Percentiles rank a stretch among this genome's conserved stretches.
These are phyloP conservation scores for Xylaria palmicola DNA, from an alignment of 495 filamentous ascomycete genomes.

Conservation along the genomic window DNA sequence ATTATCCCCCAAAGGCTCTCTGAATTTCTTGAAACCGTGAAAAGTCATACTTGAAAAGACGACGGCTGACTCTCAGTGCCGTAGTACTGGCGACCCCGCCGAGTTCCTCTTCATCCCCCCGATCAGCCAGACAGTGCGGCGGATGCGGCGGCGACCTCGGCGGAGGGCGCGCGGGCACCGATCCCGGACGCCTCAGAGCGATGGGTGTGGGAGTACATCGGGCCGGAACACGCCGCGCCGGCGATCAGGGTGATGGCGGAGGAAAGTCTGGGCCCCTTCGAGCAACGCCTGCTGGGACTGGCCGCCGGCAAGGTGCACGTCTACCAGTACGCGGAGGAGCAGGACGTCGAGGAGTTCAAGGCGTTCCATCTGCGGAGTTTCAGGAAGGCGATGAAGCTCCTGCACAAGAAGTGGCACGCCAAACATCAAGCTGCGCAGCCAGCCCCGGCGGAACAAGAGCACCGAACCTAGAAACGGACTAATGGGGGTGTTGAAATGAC, in stretches of 20 bases:
- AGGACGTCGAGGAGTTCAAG: slow-evolving; percentile 20
- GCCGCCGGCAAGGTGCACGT: slow-evolving; percentile 42
- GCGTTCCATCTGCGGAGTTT: slow-evolving; percentile 8
- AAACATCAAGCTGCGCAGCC: background rate
- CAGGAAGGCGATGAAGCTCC: slow-evolving; percentile 12
- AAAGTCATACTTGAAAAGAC: background rate
- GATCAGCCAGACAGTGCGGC: slow-evolving; percentile 21
- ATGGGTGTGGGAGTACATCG: slow-evolving; percentile 47
- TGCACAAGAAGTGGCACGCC: background rate
- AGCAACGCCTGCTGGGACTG: slow-evolving; percentile 43
- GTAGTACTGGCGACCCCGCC: slow-evolving; percentile 38
- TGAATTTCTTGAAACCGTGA: background rate
- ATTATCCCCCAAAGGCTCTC: background rate
- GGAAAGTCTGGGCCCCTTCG: slow-evolving; percentile 51
- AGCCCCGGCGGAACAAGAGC: background rate
- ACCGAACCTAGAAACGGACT: background rate
- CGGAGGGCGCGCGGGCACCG: slow-evolving; percentile 12
- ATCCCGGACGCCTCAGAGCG: slow-evolving; percentile 3
- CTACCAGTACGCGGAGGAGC: slow-evolving; percentile 35
- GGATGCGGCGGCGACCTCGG: background rate
- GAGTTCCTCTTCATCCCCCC: slow-evolving; percentile 23
- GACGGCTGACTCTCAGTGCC: background rate
- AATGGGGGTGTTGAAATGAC: background rate
- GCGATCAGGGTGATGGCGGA: slow-evolving; percentile 41
- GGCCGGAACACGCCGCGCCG: slow-evolving; percentile 39